A percentile compares a stretch with the other conserved stretches of the same genome.
Evolutionary conservation across 805 yeast species (phyloP).

Genomic region (Saccharomycopsis fermentans): DNA sequence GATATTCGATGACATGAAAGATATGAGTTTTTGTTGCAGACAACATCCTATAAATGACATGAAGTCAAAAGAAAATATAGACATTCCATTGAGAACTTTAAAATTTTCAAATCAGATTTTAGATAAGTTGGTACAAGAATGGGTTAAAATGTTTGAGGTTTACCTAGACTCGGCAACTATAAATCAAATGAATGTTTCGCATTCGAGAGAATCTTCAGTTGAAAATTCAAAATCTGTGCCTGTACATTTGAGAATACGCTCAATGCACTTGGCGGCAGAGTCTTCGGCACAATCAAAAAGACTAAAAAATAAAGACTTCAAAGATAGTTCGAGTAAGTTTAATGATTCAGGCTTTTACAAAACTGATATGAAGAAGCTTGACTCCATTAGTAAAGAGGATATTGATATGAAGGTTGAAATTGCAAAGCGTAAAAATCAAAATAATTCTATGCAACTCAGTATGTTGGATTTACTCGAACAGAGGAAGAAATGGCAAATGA

Average conservation of each 20-base stretch:
- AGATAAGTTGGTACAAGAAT: slow-evolving; percentile 3
- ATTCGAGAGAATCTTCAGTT: background rate
- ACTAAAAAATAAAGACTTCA: background rate
- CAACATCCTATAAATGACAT: background rate
- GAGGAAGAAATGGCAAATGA: background rate
- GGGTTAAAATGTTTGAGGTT: background rate
- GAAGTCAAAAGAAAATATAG: background rate
- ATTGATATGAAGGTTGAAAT: background rate
- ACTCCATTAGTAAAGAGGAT: background rate
- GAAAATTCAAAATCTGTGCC: background rate
- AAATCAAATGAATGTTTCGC: background rate
- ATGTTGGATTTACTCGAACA: background rate
- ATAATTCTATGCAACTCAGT: background rate
- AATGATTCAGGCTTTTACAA: background rate
- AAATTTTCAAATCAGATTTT: background rate
- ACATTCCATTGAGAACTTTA: slow-evolving; percentile 3
- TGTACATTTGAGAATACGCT: background rate
- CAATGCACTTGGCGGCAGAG: background rate
- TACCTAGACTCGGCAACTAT: background rate
- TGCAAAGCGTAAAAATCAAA: background rate
- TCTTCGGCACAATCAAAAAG: background rate
- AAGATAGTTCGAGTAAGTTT: background rate
- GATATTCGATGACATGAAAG: slow-evolving; percentile 8
- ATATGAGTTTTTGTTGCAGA: slow-evolving; percentile 3
- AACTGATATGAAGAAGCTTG: background rate